Percentiles rank a stretch among this genome's conserved stretches.
Conservation (phyloP, 2,329 filamentous ascomycete species). For the Fusarium mangiferae region DNA sequence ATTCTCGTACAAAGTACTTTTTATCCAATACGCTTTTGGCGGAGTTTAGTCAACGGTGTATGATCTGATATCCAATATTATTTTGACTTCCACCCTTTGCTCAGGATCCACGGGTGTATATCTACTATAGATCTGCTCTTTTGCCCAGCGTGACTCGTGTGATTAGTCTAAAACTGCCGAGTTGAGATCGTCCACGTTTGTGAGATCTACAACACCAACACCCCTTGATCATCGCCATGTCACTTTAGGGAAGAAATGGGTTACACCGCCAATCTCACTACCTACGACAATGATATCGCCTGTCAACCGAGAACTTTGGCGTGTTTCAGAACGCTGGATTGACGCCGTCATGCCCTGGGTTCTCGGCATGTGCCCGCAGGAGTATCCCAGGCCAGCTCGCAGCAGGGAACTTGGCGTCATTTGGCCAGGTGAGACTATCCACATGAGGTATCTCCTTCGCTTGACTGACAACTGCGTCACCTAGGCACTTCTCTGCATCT, state of each 20-base stretch:
- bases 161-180: slow-evolving; percentile 19
- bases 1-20: slow-evolving; percentile 20
- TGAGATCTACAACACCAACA: slow-evolving; percentile 13
- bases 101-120: neutral
- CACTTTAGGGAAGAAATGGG: neutral
- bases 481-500: slow-evolving; percentile 40
- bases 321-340: slow-evolving; percentile 45
- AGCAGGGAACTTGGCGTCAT: slow-evolving; percentile 43
- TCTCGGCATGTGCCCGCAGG: slow-evolving; percentile 45
- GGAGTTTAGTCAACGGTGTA: slow-evolving; percentile 8
- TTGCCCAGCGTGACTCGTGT: slow-evolving; percentile 12
- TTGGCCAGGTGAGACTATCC: slow-evolving; percentile 42
- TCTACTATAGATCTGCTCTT: neutral
- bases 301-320: neutral
- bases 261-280: slow-evolving; percentile 20
- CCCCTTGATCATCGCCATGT: slow-evolving; percentile 15
- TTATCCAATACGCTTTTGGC: neutral
- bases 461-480: slow-evolving; percentile 45
- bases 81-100: neutral
- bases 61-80: slow-evolving; percentile 19
- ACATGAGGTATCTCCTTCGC: slow-evolving; percentile 33
- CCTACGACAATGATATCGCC: neutral
- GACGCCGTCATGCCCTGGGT: slow-evolving; percentile 41
- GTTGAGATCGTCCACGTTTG: slow-evolving; percentile 24
- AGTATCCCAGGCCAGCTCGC: slow-evolving; percentile 48